Percentiles rank a stretch among this genome's conserved stretches.
Conservation (phyloP, 805 yeast species). For the Metschnikowia borealis region DNA sequence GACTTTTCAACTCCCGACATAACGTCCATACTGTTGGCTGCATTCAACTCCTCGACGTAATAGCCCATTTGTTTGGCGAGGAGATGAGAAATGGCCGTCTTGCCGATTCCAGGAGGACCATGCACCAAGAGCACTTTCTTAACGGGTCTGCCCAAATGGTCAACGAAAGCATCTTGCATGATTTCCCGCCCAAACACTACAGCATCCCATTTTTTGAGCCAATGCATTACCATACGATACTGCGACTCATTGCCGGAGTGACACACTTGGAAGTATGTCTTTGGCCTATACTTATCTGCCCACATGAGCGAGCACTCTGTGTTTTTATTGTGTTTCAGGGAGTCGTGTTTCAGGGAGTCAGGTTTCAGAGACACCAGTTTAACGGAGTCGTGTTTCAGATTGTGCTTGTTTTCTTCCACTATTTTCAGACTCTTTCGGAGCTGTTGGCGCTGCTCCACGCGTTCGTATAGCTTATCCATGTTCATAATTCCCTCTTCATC, state of each 20-base stretch:
- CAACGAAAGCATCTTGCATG: conserved; percentile 16
- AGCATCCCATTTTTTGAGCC: conserved; percentile 38
- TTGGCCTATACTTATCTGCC: conserved; percentile 41
- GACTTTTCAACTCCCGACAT: conserved; percentile 21
- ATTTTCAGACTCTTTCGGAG: conserved; percentile 7
- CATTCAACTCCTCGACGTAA: conserved; percentile 78
- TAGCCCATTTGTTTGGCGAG: conserved; percentile 81
- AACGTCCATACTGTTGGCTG: conserved; percentile 46
- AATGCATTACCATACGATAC: conserved; percentile 35
- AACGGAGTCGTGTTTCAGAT: not conserved
- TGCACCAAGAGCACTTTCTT: conserved; percentile 67
- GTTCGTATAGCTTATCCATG: conserved; percentile 17
- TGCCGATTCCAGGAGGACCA: conserved; percentile 95
- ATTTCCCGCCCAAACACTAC: conserved; percentile 27
- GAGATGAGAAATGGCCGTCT: conserved; percentile 83
- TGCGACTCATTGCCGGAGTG: conserved; percentile 44
- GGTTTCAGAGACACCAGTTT: not conserved
- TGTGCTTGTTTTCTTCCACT: not conserved
- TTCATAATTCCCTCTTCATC: conserved; percentile 13
- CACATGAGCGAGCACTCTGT: conserved; percentile 20
- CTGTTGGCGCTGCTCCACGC: conserved; percentile 12
- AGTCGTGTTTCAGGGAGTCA: not conserved
- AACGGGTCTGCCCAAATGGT: conserved; percentile 35
- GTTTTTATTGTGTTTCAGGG: not conserved
- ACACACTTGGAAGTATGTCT: conserved; percentile 32